These are phyloP conservation scores for Austroboletus niveus DNA, from an alignment of 1,284 basidiomycete genomes.

Conservation along the genomic window DNA sequence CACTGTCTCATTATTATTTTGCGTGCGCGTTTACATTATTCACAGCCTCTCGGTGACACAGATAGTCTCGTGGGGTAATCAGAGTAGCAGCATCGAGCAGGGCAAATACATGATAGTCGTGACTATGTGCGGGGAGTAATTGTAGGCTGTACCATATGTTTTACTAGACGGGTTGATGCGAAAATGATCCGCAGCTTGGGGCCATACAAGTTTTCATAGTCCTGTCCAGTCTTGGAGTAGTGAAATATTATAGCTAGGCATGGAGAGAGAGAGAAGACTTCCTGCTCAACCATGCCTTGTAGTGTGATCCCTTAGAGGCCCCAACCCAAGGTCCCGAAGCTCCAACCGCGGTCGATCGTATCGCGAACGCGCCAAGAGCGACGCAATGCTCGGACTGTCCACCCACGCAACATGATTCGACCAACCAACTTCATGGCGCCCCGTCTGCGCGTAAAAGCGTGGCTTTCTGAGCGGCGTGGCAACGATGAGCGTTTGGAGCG, in stretches of 20 bases:
- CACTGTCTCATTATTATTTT: too few relatives aligned
- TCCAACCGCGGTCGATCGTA: conserved; percentile 3
- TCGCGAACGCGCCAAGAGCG: conserved; percentile 19
- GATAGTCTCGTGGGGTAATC: too few relatives aligned
- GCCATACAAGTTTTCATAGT: too few relatives aligned
- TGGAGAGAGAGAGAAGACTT: neutral
- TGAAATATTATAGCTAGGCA: too few relatives aligned
- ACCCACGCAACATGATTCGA: conserved; percentile 14
- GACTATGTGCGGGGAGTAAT: too few relatives aligned
- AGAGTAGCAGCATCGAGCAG: too few relatives aligned
- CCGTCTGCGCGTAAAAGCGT: neutral
- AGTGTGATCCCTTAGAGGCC: neutral
- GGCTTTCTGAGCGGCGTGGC: neutral
- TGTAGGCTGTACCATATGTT: neutral
- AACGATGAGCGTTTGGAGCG: conserved; percentile 16
- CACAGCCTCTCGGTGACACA: too few relatives aligned
- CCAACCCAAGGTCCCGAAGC: conserved; percentile 4
- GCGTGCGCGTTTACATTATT: too few relatives aligned
- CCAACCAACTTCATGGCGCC: neutral
- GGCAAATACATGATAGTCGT: neutral
- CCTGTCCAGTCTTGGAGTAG: too few relatives aligned
- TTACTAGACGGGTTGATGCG: neutral
- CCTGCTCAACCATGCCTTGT: neutral
- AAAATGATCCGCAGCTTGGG: too few relatives aligned
- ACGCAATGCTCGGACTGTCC: conserved; percentile 8